Evolutionary conservation across 768 basidiomycete genomes (phyloP).

Genomic region (Naganishia antarctica): DNA sequence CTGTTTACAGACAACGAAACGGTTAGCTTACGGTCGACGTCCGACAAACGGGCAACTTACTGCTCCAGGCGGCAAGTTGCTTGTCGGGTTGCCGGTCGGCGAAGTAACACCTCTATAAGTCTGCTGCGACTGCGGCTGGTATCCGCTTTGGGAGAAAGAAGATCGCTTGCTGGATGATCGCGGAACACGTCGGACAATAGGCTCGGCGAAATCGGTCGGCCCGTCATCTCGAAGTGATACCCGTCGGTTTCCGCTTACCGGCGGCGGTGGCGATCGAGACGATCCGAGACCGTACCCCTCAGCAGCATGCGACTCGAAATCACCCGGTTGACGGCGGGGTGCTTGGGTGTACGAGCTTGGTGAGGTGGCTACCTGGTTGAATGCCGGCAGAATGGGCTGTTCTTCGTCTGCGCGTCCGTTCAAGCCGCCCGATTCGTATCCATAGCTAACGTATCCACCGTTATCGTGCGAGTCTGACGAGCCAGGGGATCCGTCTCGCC

Average conservation of each 20-base stretch:
- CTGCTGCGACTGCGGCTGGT: conserved; percentile 26
- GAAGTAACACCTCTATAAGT: conserved; percentile 36
- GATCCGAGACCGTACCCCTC: conserved; percentile 3
- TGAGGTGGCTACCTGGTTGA: conserved; percentile 44
- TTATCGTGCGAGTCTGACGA: conserved; percentile 42
- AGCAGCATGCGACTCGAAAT: neutral
- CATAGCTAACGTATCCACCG: conserved; percentile 16
- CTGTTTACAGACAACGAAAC: neutral
- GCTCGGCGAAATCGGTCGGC: conserved; percentile 65
- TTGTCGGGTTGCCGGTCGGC: conserved; percentile 26
- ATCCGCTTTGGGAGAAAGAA: conserved; percentile 19
- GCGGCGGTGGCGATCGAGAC: conserved; percentile 25
- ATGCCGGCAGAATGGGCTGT: conserved; percentile 15
- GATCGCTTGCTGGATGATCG: conserved; percentile 52
- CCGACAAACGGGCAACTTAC: conserved; percentile 34
- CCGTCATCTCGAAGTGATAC: conserved; percentile 76
- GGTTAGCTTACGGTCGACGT: neutral
- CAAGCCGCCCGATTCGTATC: conserved; percentile 14
- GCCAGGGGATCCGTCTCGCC: conserved; percentile 45
- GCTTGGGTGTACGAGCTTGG: conserved; percentile 45
- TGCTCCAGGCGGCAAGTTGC: conserved; percentile 42
- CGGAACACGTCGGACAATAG: conserved; percentile 66
- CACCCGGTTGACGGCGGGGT: conserved; percentile 38
- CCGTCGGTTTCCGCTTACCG: conserved; percentile 60
- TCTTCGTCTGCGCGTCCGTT: conserved; percentile 20